A percentile compares a stretch with the other conserved stretches of the same genome.
Conservation (phyloP, 495 filamentous ascomycete species). For the Talaromyces trachyspermus region DNA sequence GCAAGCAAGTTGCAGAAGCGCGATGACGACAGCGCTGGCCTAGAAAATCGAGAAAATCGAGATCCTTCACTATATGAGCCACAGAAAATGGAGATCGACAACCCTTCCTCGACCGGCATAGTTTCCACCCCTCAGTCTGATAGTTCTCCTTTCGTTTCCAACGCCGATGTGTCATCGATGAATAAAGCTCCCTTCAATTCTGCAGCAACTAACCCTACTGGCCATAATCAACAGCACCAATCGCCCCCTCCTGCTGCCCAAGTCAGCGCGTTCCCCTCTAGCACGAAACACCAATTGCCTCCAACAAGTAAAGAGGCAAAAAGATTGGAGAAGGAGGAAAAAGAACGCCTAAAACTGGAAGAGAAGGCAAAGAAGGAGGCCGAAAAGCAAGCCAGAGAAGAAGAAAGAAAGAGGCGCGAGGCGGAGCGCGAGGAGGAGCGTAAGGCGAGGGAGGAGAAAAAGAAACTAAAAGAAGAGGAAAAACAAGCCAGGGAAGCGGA, state of each 20-base stretch:
- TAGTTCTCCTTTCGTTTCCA: too few species aligned
- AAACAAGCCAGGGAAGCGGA: constrained; percentile 53
- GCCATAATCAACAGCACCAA: not conserved
- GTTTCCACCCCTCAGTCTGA: not conserved
- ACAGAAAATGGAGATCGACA: not conserved
- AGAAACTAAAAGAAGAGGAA: constrained; percentile 30
- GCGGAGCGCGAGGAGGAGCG: constrained; percentile 33
- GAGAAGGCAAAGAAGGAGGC: constrained; percentile 40
- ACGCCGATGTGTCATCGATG: too few species aligned
- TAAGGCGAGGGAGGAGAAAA: constrained; percentile 24
- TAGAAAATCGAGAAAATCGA: not conserved
- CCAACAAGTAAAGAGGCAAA: constrained; percentile 47
- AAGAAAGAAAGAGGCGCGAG: constrained; percentile 38
- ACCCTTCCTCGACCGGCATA: not conserved
- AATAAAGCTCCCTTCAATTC: not conserved
- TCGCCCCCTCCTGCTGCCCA: not conserved
- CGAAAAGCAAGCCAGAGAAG: constrained; percentile 36
- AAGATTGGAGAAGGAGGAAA: constrained; percentile 46
- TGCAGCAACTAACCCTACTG: not conserved
- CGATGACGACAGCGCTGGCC: not conserved
- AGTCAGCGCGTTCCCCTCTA: constrained; percentile 7
- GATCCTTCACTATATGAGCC: not conserved
- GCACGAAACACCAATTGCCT: constrained; percentile 49
- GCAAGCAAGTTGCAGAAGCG: not conserved
- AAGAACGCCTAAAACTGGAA: constrained; percentile 36